phyloP scores from a whole-genome alignment of 208 protist genomes.

The Trypanosomatidae sp. region DNA sequence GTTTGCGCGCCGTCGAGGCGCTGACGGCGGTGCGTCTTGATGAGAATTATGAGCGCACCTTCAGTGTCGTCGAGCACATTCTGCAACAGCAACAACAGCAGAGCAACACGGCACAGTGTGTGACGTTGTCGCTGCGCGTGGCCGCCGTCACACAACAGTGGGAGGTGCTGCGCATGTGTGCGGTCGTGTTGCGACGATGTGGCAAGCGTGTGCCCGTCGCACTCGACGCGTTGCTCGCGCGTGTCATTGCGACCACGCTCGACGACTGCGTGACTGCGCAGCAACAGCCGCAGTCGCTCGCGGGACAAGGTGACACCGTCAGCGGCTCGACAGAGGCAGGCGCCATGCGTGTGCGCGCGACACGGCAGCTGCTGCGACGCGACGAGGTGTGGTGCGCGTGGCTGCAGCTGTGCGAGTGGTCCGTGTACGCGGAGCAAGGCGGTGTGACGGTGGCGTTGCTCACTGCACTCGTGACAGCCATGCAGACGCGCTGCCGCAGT shows the following conservation, averaged over 20 bases:
- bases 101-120: background rate
- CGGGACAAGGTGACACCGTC: too few relatives aligned
- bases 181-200: slow-evolving; percentile 65
- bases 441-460: too few relatives aligned
- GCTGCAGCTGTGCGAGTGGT: too few relatives aligned
- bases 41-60: slow-evolving; percentile 62
- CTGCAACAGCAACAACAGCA: slow-evolving; percentile 10
- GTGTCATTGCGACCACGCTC: slow-evolving; percentile 19
- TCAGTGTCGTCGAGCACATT: slow-evolving; percentile 30
- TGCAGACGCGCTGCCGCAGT: too few relatives aligned
- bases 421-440: too few relatives aligned
- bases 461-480: too few relatives aligned
- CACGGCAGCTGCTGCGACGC: too few relatives aligned
- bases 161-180: slow-evolving; percentile 21
- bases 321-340: too few relatives aligned
- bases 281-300: too few relatives aligned
- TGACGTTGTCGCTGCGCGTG: background rate
- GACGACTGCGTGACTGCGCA: too few relatives aligned
- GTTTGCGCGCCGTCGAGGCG: slow-evolving; percentile 22
- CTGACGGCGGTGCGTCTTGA: slow-evolving; percentile 26
- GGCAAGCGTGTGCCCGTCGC: slow-evolving; percentile 36
- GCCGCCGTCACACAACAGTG: background rate
- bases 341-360: too few relatives aligned
- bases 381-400: too few relatives aligned
- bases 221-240: slow-evolving; percentile 40